Percentiles rank a stretch among this genome's conserved stretches.
phyloP scores from a whole-genome alignment of 2,329 filamentous ascomycete species.

The Cercospora sp. region DNA sequence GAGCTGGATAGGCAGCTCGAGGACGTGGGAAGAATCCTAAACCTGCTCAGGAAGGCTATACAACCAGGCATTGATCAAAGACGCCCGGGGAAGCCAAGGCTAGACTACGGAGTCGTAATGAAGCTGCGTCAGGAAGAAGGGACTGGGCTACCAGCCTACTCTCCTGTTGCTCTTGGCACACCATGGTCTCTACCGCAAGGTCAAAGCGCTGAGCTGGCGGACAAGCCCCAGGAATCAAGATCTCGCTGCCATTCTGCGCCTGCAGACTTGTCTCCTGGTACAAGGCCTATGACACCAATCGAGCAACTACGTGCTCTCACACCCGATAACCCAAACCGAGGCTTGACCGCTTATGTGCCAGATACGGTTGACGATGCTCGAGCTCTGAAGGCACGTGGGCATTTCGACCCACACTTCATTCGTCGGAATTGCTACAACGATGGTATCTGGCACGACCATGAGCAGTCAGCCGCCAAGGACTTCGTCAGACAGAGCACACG shows the following conservation, averaged over 20 bases:
- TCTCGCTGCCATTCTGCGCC: not conserved
- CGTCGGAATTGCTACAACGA: not conserved
- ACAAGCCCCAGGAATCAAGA: not conserved
- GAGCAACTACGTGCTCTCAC: conserved; percentile 4
- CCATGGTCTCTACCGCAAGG: not conserved
- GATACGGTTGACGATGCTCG: conserved; percentile 1
- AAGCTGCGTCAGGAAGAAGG: not conserved
- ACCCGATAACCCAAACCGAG: conserved; percentile 6
- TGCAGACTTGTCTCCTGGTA: not conserved
- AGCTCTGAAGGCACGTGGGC: conserved; percentile 2
- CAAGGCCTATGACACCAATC: not conserved
- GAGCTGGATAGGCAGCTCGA: conserved; percentile 1
- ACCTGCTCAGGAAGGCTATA: conserved; percentile 1
- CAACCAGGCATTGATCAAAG: conserved; percentile 1
- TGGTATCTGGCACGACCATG: conserved; percentile 5
- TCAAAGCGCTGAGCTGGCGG: not conserved
- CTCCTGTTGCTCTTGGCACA: not conserved
- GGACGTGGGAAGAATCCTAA: not conserved
- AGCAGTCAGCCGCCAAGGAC: not conserved
- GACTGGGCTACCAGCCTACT: not conserved
- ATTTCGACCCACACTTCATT: conserved; percentile 3
- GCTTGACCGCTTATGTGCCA: conserved; percentile 12
- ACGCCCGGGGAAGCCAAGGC: not conserved
- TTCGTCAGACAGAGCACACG: not conserved
- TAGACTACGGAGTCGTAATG: conserved; percentile 3